Conservation (phyloP, 2,329 filamentous ascomycete species). For the Sarocladiaceae sp. region DNA sequence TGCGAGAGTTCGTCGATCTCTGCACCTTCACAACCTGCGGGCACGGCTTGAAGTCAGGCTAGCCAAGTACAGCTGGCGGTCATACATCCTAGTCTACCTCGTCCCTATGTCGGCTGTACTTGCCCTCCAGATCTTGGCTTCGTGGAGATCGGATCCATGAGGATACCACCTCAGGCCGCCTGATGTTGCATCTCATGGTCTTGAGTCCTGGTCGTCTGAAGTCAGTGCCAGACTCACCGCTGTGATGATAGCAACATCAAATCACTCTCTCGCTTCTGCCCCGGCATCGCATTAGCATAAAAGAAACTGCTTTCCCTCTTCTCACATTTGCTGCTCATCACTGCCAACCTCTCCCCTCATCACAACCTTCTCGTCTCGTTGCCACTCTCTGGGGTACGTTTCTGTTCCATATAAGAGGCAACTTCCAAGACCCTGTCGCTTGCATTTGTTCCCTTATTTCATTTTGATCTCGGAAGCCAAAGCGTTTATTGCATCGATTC, state of each 20-base stretch:
- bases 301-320: not conserved
- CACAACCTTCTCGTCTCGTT: not conserved
- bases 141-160: not conserved
- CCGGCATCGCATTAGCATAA: not conserved
- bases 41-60: not conserved
- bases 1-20: not conserved
- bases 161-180: not conserved
- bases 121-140: not conserved
- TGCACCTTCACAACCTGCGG: not conserved
- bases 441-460: no score
- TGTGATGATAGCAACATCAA: no score
- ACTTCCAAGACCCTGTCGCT: no score
- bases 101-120: conserved; percentile 8
- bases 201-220: not conserved
- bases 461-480: no score
- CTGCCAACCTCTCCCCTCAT: not conserved
- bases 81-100: not conserved
- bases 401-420: not conserved
- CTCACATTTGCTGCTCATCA: not conserved
- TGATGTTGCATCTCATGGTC: not conserved
- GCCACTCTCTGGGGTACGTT: not conserved
- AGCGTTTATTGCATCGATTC: no score
- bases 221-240: not conserved
- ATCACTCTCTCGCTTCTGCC: not conserved
- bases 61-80: not conserved